Evolutionary conservation across 805 yeast species (phyloP).

Genomic region (Candida insectalens): DNA sequence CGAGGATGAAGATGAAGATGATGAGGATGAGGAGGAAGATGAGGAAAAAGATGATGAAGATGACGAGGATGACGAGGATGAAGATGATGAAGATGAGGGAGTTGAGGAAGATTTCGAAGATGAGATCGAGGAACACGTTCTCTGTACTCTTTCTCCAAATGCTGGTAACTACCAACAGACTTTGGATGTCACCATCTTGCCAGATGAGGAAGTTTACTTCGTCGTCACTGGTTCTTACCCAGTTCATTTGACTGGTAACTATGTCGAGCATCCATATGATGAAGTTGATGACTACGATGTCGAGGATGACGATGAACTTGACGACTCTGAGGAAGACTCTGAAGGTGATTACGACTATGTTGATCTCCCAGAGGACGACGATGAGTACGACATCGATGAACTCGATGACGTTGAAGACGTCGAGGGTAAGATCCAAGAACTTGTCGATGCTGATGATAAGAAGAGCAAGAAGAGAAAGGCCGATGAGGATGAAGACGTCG

Average conservation of each 20-base stretch:
- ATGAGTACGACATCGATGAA: slow-evolving; percentile 48
- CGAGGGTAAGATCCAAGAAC: slow-evolving; percentile 65
- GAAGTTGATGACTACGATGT: slow-evolving; percentile 44
- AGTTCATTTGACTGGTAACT: slow-evolving; percentile 88
- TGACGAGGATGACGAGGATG: slow-evolving; percentile 44
- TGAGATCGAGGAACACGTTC: slow-evolving; percentile 72
- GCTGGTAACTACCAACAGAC: slow-evolving; percentile 83
- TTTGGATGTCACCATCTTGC: slow-evolving; percentile 78
- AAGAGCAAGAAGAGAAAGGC: slow-evolving; percentile 24
- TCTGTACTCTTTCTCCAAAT: slow-evolving; percentile 87
- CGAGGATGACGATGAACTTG: slow-evolving; percentile 38
- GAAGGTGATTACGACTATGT: slow-evolving; percentile 1
- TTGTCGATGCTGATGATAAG: slow-evolving; percentile 52
- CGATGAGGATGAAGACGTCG: slow-evolving; percentile 13
- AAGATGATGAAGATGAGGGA: slow-evolving; percentile 45
- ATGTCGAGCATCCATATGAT: slow-evolving; percentile 91
- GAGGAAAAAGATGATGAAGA: slow-evolving; percentile 32
- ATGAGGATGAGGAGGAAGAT: slow-evolving; percentile 17
- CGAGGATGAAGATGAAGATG: slow-evolving; percentile 22
- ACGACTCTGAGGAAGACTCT: slow-evolving; percentile 4
- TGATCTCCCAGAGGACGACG: slow-evolving; percentile 12
- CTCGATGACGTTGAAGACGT: slow-evolving; percentile 62
- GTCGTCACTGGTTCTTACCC: slow-evolving; percentile 96
- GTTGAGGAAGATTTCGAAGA: slow-evolving; percentile 59
- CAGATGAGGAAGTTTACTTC: slow-evolving; percentile 90